phyloP scores from a whole-genome alignment of 148 eudicot species.

The Diospyros lotus region DNA sequence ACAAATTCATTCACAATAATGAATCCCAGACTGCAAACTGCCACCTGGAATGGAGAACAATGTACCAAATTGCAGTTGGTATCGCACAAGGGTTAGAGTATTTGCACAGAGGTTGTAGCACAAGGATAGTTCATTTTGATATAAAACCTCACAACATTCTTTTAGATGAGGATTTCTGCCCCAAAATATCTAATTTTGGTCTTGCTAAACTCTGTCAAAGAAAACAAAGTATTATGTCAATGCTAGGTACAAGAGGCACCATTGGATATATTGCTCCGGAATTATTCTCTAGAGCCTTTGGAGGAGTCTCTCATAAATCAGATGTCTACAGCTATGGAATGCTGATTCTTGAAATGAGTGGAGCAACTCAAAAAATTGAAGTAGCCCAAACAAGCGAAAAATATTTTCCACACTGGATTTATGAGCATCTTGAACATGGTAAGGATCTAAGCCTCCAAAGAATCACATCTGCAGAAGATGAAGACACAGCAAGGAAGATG shows the following conservation, averaged over 20 bases:
- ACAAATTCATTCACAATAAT: neutral
- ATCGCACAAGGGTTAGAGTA: slow-evolving; percentile 41
- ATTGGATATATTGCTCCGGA: no score
- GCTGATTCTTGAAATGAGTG: no score
- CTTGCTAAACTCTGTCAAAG: no score
- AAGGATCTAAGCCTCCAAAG: slow-evolving; percentile 1
- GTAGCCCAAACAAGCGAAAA: neutral
- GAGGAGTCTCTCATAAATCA: no score
- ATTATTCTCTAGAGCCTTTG: no score
- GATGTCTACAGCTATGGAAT: no score
- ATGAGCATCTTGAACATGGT: slow-evolving; percentile 20
- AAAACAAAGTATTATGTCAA: no score
- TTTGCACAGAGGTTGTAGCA: slow-evolving; percentile 36
- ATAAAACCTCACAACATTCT: slow-evolving; percentile 10
- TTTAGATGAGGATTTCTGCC: slow-evolving; percentile 17
- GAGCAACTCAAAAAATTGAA: neutral
- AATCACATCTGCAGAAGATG: slow-evolving; percentile 10
- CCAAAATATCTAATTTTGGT: slow-evolving; percentile 35
- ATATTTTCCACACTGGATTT: slow-evolving; percentile 27
- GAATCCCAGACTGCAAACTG: neutral
- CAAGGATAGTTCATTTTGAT: slow-evolving; percentile 30
- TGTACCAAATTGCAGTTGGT: slow-evolving; percentile 30
- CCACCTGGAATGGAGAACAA: slow-evolving; percentile 12
- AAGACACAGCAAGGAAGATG: slow-evolving; percentile 27
- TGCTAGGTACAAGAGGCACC: no score